phyloP scores from a whole-genome alignment of 2,329 filamentous ascomycete genomes.

The Dryadomyces quercus-mongolicae region DNA sequence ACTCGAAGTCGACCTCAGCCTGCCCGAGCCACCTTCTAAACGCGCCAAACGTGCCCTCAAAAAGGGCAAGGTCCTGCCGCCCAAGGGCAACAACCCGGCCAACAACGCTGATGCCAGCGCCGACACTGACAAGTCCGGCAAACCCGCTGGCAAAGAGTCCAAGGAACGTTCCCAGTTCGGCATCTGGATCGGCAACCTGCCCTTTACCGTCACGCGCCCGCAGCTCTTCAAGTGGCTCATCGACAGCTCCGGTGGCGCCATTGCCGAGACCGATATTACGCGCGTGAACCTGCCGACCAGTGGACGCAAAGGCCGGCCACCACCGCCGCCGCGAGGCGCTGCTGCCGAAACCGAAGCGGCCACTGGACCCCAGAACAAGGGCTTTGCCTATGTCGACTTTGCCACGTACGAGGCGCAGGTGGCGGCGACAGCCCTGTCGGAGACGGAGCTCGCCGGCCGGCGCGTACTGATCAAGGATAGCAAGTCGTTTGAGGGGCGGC shows the following conservation, averaged over 20 bases:
- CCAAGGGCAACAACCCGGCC: conserved; percentile 21
- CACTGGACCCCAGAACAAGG: conserved; percentile 53
- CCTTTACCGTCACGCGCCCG: conserved; percentile 65
- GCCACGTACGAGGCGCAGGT: conserved; percentile 55
- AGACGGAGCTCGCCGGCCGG: conserved; percentile 64
- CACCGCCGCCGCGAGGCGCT: background rate
- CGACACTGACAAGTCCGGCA: conserved; percentile 14
- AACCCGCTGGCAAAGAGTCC: conserved; percentile 17
- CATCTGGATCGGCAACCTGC: conserved; percentile 92
- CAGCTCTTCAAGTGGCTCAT: conserved; percentile 73
- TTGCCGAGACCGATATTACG: conserved; percentile 62
- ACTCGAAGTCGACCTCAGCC: conserved; percentile 77
- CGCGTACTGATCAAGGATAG: conserved; percentile 88
- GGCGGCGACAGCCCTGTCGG: conserved; percentile 75
- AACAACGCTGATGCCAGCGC: conserved; percentile 6
- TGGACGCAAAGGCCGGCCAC: background rate
- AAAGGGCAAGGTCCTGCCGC: conserved; percentile 55
- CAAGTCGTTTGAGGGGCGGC: conserved; percentile 80
- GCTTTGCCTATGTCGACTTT: conserved; percentile 96
- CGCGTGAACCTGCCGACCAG: conserved; percentile 61
- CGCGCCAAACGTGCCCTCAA: conserved; percentile 83
- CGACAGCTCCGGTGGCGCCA: conserved; percentile 52
- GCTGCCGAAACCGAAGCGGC: conserved; percentile 7
- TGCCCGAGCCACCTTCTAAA: conserved; percentile 93
- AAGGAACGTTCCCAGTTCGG: conserved; percentile 64